Percentiles rank a stretch among this genome's conserved stretches.
Conservation (phyloP, 1,139 yeast species). For the Saccharomyces hybrid region DNA sequence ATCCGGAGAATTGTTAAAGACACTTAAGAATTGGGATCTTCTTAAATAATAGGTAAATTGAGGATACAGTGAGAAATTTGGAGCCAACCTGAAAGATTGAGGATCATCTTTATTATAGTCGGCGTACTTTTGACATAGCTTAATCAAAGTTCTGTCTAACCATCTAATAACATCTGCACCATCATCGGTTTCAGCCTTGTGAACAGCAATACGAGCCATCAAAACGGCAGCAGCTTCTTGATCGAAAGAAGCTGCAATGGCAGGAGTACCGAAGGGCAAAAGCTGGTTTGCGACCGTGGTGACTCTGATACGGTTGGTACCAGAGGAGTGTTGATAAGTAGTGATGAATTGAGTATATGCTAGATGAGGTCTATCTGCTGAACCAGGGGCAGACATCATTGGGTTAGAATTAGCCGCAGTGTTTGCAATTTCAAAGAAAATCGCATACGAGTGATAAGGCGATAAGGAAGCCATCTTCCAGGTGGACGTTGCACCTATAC, state of each 20-base stretch:
- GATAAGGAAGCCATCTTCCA: constrained; percentile 80
- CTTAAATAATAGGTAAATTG: constrained; percentile 94
- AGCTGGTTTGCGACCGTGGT: constrained; percentile 75
- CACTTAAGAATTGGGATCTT: constrained; percentile 93
- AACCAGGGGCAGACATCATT: constrained; percentile 32
- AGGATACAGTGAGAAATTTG: constrained; percentile 78
- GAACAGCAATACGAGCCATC: constrained; percentile 89
- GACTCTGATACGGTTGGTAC: constrained; percentile 80
- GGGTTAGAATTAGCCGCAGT: constrained; percentile 30
- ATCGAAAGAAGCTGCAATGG: constrained; percentile 66
- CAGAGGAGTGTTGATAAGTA: constrained; percentile 72
- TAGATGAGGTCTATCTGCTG: constrained; percentile 26
- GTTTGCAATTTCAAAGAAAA: constrained; percentile 79
- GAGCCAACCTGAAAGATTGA: constrained; percentile 67
- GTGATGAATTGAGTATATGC: constrained; percentile 58
- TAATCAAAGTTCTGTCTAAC: constrained; percentile 78
- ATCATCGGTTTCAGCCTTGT: constrained; percentile 75
- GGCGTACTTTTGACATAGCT: constrained; percentile 81
- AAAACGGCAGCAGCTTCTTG: constrained; percentile 98
- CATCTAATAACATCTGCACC: constrained; percentile 73
- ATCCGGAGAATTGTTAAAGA: constrained; percentile 96
- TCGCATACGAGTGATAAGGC: constrained; percentile 80
- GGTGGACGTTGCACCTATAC: constrained; percentile 84
- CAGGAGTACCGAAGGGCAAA: constrained; percentile 44
- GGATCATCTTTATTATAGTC: constrained; percentile 76